Evolutionary conservation across 2,329 filamentous ascomycete genomes (phyloP), one percentile per base, ranked within the genome.

Genomic region (Venturia aucupariae): DNA sequence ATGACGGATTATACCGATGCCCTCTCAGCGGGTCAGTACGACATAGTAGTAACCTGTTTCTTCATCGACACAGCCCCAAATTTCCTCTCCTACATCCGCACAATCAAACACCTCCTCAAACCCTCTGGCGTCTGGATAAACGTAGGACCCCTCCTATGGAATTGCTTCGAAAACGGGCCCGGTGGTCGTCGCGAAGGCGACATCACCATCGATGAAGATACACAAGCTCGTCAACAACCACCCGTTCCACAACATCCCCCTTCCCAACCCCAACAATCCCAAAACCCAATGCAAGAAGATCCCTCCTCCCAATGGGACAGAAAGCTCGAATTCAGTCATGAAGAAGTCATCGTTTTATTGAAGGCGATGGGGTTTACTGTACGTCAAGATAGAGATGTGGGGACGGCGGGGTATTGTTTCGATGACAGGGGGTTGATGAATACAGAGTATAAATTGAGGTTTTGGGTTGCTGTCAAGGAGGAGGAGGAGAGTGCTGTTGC

Each of bases 331-430:
- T 81, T 99, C 63, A 88, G 89, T 0, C 85, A 96, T 66, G 90
- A 96, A 35, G 94, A 99, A 78, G 89, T 99, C 13, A 76, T 95
- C 65, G 81, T 82, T 19, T 78, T 99, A 48, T 82, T 97, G 1
- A 78, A 86, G 68, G 82, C 82, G 65, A 78, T 93, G 70, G 94
- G 92, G 0, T 97, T 99, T 38, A 6, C 13, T 19, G 30, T 57
- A 17, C 27, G 79, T 68, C 81, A 82, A 60, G 80, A 87, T 72
- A 69, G 71, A 11, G 79, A 79, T 0, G 81, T 79, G 1, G 76
- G 87, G n/a, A 79, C 83, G 66, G 86, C 89, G 17, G 92, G 92
- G 7, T 99, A 99, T 72, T 94, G 97, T 60, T 89, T 92, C 69
- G 90, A 97, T 71, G 77, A 82, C 17, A 78, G 86, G 62, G 96